Base-by-base conservation (phyloP, 208 protist species). In the Naegleria gruberi region DNA sequence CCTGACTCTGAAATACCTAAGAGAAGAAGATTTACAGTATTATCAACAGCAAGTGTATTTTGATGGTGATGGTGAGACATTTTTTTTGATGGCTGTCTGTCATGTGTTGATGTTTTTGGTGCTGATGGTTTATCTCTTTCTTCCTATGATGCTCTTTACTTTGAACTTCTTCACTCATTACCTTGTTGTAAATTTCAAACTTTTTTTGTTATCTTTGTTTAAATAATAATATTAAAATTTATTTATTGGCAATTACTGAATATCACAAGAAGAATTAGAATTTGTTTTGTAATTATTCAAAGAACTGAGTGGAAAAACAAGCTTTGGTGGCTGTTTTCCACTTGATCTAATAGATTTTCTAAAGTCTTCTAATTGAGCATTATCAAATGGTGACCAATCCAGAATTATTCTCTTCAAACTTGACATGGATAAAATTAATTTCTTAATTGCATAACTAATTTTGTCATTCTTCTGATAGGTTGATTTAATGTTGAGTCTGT, bases 1-100 rank as follows among this genome's bases (percentile, higher is more conserved):
- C 87, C 87, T 86, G 82, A 86, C 30, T 88, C 84, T 19, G 41
- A 19, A 65, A 42, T 42, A 43, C 84, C 84, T 88, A 88, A 42
- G 23, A 88, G 37, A 41, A 88, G 45, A 65, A 88, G 37, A 34
- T 55, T 65, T 5, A 88, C 19, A 44, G 81, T 84, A 77, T 77
- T 77, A 8, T 77, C 65, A n/a, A 77, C 30, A 12, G 7, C 26
- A 77, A 30, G 2, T 5, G 65, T 37, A 26, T 12, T 37, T 17
- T n/a, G n/a, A n/a, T n/a, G n/a, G n/a, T n/a, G n/a, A 23, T 65
- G 51, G 15, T 10, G 30, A 30, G 51, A 65, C 51, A 65, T 65
- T 65, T 65, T 65, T 65, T 65, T 65, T 65, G 51, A 23, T 23
- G 15, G 51, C 15, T 19, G 4, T 10, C 19, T 65, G 51, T 4